A percentile compares a stretch with the other conserved stretches of the same genome.
phyloP scores from a whole-genome alignment of 306 rosid genomes.

The Rosa chinensis region DNA sequence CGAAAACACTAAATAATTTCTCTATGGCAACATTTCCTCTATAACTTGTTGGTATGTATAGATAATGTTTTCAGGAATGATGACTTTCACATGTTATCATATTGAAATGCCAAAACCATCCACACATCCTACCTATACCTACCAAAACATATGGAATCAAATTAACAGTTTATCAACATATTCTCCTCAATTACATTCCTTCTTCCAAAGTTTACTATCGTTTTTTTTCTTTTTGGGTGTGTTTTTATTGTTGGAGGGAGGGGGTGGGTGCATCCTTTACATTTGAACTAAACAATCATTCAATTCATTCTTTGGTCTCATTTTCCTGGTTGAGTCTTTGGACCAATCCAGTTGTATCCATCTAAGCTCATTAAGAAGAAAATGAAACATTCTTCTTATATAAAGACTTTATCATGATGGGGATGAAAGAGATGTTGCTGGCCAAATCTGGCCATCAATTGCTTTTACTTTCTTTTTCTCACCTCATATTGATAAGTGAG shows the following conservation, averaged over 20 bases:
- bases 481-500: not conserved
- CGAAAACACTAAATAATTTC: no score
- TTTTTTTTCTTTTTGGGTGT: not conserved
- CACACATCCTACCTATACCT: no score
- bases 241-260: not conserved
- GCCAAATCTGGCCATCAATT: slow-evolving; percentile 40
- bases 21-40: no score
- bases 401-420: slow-evolving; percentile 50
- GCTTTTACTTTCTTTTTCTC: slow-evolving; percentile 22
- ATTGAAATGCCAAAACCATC: no score
- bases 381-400: slow-evolving; percentile 67
- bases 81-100: not conserved
- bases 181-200: not conserved
- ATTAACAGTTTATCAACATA: not conserved
- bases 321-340: slow-evolving; percentile 41
- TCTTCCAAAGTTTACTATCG: no score
- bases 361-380: slow-evolving; percentile 60
- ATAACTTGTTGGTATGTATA: no score
- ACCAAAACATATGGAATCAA: not conserved
- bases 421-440: slow-evolving; percentile 34
- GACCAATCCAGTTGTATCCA: slow-evolving; percentile 74
- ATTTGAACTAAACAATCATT: slow-evolving; percentile 38
- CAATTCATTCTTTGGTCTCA: slow-evolving; percentile 37
- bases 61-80: no score
- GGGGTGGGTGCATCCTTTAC: not conserved